Evolutionary conservation across 2,329 filamentous ascomycete genomes (phyloP).

Genomic region (Fusarium goolgardi): DNA sequence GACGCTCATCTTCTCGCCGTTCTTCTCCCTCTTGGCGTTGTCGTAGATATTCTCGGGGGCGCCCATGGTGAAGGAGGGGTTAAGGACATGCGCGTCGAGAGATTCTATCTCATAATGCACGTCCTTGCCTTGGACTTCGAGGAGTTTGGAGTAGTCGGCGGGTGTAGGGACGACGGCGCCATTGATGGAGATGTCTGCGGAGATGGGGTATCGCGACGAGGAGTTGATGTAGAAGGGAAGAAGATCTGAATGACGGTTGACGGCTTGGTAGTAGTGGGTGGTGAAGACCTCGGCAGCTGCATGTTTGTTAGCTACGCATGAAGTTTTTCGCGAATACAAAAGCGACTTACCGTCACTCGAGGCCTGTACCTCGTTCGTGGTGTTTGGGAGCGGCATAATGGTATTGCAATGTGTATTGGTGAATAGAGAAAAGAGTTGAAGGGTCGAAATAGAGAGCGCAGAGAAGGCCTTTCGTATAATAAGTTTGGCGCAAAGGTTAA

Average conservation of each 20-base stretch:
- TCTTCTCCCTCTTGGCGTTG: conserved; percentile 59
- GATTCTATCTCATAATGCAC: conserved; percentile 78
- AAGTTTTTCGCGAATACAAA: background rate
- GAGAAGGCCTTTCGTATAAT: background rate
- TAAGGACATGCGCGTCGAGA: conserved; percentile 82
- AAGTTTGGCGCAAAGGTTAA: conserved; percentile 42
- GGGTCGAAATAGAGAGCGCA: too few relatives aligned
- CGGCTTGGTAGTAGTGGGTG: conserved; percentile 78
- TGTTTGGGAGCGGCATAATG: conserved; percentile 53
- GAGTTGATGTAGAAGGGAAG: conserved; percentile 76
- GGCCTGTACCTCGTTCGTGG: conserved; percentile 58
- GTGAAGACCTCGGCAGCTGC: conserved; percentile 78
- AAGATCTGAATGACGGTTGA: conserved; percentile 73
- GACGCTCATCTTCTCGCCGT: conserved; percentile 73
- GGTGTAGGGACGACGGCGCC: conserved; percentile 74
- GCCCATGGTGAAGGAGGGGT: conserved; percentile 70
- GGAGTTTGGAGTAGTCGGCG: conserved; percentile 73
- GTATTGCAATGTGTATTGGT: background rate
- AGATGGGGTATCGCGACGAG: conserved; percentile 63
- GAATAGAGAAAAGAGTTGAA: background rate
- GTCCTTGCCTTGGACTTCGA: conserved; percentile 69
- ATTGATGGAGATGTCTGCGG: conserved; percentile 82
- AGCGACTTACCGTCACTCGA: conserved; percentile 60
- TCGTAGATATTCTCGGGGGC: conserved; percentile 61
- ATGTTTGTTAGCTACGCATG: conserved; percentile 28